phyloP scores from a whole-genome alignment of 2,329 filamentous ascomycete genomes.

The Phyllachora maydis region DNA sequence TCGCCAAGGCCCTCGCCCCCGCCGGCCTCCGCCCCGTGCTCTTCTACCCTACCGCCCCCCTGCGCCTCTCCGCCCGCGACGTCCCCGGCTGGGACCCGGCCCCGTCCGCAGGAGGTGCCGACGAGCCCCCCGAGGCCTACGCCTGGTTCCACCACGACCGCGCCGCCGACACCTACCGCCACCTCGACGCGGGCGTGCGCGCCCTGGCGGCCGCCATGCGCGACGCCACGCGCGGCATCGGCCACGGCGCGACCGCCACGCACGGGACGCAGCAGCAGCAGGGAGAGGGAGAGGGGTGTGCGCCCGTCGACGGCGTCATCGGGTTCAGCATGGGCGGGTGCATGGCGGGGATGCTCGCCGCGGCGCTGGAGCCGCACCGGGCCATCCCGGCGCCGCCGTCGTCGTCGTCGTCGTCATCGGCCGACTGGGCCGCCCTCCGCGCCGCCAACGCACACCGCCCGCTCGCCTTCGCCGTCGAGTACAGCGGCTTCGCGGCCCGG shows the following conservation, averaged over 20 bases:
- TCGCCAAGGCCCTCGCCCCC: constrained; percentile 51
- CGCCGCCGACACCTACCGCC: constrained; percentile 40
- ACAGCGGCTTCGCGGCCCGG: constrained; percentile 55
- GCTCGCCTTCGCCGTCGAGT: constrained; percentile 52
- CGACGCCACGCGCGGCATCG: constrained; percentile 41
- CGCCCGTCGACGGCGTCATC: constrained; percentile 41
- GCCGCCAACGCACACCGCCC: constrained; percentile 22
- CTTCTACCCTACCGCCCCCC: constrained; percentile 49
- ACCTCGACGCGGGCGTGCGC: constrained; percentile 47
- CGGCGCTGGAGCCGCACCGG: constrained; percentile 39
- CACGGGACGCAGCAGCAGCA: neutral
- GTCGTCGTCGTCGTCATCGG: too few relatives aligned
- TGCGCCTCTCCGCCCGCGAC: constrained; percentile 38
- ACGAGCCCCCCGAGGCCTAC: constrained; percentile 39
- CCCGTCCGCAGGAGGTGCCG: constrained; percentile 9
- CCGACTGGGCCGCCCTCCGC: constrained; percentile 23
- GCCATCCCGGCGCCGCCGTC: constrained; percentile 8
- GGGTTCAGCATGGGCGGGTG: constrained; percentile 72
- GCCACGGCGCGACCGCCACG: too few relatives aligned
- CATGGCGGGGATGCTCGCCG: constrained; percentile 49
- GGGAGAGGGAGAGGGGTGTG: neutral
- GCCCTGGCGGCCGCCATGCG: constrained; percentile 39
- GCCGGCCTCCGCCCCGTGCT: constrained; percentile 31
- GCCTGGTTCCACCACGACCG: constrained; percentile 67
- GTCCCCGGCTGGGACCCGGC: constrained; percentile 45